A percentile compares a stretch with the other conserved stretches of the same genome.
Evolutionary conservation across 1,284 basidiomycete species (phyloP).

Genomic region (Xerocomus nothofagi): DNA sequence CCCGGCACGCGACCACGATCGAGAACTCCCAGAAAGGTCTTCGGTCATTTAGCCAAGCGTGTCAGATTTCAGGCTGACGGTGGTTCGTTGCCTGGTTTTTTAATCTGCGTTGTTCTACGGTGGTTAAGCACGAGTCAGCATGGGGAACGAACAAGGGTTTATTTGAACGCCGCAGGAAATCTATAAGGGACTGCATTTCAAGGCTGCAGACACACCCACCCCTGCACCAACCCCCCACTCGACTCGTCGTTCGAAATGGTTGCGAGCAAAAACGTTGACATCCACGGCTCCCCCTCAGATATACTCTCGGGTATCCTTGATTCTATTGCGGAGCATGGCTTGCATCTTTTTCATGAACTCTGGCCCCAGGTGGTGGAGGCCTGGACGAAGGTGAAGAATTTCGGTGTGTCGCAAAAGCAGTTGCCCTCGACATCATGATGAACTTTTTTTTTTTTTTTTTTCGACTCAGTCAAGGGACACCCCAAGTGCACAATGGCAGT

Average conservation of each 20-base stretch:
- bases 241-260: not conserved
- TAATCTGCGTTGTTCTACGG: not conserved
- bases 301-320: not conserved
- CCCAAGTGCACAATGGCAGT: not conserved
- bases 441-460: not conserved
- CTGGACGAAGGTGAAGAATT: not conserved
- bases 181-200: conserved; percentile 5
- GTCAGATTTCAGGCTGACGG: not conserved
- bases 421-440: not conserved
- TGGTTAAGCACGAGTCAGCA: not conserved
- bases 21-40: not conserved
- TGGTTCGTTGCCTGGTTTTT: not conserved
- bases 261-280: not conserved
- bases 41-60: not conserved
- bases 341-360: accelerated
- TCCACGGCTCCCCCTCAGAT: not conserved
- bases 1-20: not conserved
- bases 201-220: not conserved
- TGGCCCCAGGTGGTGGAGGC: not conserved
- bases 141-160: not conserved
- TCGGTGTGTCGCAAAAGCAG: not conserved
- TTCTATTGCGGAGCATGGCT: accelerated
- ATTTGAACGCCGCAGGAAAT: not conserved
- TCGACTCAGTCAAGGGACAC: not conserved
- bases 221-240: not conserved